Conservation (phyloP, 352 stramenopile species). For the Phytophthora fragariaefolia region DNA sequence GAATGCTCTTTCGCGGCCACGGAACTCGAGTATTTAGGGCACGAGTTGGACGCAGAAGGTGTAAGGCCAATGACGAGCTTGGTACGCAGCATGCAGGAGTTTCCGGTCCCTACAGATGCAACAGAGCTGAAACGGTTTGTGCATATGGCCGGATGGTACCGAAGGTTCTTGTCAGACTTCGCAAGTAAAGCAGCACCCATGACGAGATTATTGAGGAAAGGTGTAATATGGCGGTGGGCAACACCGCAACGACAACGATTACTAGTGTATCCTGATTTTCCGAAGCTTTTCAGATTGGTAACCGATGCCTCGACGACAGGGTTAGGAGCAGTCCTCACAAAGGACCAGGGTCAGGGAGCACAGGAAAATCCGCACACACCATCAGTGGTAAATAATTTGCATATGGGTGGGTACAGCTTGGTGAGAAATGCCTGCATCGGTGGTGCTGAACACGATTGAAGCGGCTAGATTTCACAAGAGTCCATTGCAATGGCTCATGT, state of each 20-base stretch:
- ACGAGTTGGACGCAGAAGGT: slow-evolving; percentile 24
- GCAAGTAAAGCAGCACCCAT: not conserved
- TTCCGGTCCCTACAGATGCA: slow-evolving; percentile 16
- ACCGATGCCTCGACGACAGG: slow-evolving; percentile 1
- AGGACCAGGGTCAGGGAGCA: too few relatives aligned
- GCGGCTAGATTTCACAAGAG: too few relatives aligned
- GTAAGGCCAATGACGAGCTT: slow-evolving; percentile 13
- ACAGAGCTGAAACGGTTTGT: slow-evolving; percentile 18
- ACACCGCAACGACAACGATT: not conserved
- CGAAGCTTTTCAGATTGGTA: not conserved
- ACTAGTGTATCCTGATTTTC: not conserved
- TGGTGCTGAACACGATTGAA: too few relatives aligned
- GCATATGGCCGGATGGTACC: slow-evolving; percentile 6
- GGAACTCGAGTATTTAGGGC: slow-evolving; percentile 7
- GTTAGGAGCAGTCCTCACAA: not conserved
- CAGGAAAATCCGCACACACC: too few relatives aligned
- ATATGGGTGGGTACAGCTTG: too few relatives aligned
- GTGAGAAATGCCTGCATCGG: too few relatives aligned
- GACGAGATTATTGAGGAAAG: slow-evolving; percentile 6
- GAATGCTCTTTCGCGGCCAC: not conserved
- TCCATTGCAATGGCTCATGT: too few relatives aligned
- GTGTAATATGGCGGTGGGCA: not conserved
- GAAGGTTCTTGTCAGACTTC: slow-evolving; percentile 7
- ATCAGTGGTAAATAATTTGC: too few relatives aligned
- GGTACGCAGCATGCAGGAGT: slow-evolving; percentile 10